Evolutionary conservation across 306 rosid species (phyloP).

Genomic region (Quercus gilva): DNA sequence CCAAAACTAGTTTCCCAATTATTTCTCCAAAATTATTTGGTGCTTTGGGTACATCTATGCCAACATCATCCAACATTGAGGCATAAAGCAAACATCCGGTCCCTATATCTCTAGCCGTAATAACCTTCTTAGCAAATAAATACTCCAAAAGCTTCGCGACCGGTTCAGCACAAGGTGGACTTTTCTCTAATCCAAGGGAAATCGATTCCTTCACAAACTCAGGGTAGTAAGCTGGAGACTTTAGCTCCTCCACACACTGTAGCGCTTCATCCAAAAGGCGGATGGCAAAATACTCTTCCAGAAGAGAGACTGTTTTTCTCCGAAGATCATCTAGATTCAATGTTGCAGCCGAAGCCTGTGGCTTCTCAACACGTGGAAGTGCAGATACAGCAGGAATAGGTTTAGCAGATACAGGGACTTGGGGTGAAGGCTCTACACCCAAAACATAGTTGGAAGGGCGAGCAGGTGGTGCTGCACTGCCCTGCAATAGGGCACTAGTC

Average conservation of each 20-base stretch:
- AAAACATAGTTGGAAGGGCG: conserved; percentile 38
- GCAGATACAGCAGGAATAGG: conserved; percentile 26
- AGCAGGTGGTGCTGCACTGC: conserved; percentile 53
- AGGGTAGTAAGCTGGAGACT: conserved; percentile 64
- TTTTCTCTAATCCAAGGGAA: conserved; percentile 68
- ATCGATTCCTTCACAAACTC: conserved; percentile 95
- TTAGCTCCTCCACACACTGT: conserved; percentile 86
- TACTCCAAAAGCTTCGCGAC: conserved; percentile 62
- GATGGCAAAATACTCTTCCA: conserved; percentile 79
- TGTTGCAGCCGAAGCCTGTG: conserved; percentile 48
- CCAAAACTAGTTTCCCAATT: conserved; percentile 54
- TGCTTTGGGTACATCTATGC: conserved; percentile 81
- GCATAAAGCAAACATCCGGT: conserved; percentile 79
- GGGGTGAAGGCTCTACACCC: conserved; percentile 43
- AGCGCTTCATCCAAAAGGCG: conserved; percentile 77
- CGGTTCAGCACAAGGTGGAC: conserved; percentile 63
- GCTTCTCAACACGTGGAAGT: conserved; percentile 40
- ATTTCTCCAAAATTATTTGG: conserved; percentile 85
- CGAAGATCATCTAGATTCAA: conserved; percentile 45
- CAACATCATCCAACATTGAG: conserved; percentile 61
- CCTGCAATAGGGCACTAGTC: conserved; percentile 81
- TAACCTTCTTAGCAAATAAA: conserved; percentile 48
- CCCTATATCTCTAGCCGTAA: conserved; percentile 55
- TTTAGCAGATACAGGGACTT: conserved; percentile 46
- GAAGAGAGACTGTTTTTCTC: conserved; percentile 61